A percentile compares a stretch with the other conserved stretches of the same genome.
phyloP scores from a whole-genome alignment of 1,284 basidiomycete genomes.

The Singerocomus inundabilis region DNA sequence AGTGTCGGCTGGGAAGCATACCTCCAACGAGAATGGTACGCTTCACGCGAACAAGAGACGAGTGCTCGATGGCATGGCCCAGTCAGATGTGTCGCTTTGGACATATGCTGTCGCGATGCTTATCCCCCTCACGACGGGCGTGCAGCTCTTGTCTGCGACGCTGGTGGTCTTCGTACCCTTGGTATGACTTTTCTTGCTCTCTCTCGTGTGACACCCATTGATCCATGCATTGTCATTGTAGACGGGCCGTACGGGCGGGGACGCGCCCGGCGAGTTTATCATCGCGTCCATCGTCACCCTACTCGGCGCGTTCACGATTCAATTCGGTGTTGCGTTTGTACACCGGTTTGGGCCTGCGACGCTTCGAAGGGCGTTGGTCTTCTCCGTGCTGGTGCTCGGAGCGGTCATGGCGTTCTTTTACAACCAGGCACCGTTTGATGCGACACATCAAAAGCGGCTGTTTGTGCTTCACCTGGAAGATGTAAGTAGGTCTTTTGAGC shows the following conservation, averaged over 20 bases:
- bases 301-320: slow-evolving; percentile 59
- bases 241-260: slow-evolving; percentile 74
- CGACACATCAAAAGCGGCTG: slow-evolving; percentile 84
- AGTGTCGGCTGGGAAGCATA: neutral
- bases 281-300: slow-evolving; percentile 75
- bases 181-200: slow-evolving; percentile 43
- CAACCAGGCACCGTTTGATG: slow-evolving; percentile 70
- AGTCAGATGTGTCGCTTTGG: slow-evolving; percentile 47
- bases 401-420: slow-evolving; percentile 64
- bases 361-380: slow-evolving; percentile 48
- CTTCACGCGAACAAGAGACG: neutral
- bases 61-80: slow-evolving; percentile 1
- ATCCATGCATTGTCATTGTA: slow-evolving; percentile 25
- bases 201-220: too few relatives aligned
- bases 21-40: neutral
- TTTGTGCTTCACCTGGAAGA: slow-evolving; percentile 89
- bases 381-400: slow-evolving; percentile 47
- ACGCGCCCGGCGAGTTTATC: slow-evolving; percentile 86
- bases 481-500: slow-evolving; percentile 43
- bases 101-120: slow-evolving; percentile 67
- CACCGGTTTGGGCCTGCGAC: slow-evolving; percentile 64
- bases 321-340: slow-evolving; percentile 71
- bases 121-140: slow-evolving; percentile 65
- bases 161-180: slow-evolving; percentile 92
- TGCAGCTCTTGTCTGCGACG: slow-evolving; percentile 68